phyloP scores from a whole-genome alignment of 1,284 basidiomycete species.

The Leccinum pachyderme region DNA sequence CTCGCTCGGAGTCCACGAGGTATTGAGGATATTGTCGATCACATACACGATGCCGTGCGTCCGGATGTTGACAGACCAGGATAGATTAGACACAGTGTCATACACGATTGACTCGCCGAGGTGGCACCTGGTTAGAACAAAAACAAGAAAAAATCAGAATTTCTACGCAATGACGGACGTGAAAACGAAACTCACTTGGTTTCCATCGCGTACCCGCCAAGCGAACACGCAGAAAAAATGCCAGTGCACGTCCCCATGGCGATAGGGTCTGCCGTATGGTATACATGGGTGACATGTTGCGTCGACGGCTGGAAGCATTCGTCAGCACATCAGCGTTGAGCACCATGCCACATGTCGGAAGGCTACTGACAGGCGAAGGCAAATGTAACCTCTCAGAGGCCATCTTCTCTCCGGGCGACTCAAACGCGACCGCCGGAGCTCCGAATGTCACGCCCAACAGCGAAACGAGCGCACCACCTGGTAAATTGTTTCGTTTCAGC shows the following conservation, averaged over 20 bases:
- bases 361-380: constrained; percentile 63
- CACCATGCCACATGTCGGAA: not conserved
- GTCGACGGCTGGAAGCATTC: constrained; percentile 53
- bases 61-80: constrained; percentile 82
- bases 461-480: constrained; percentile 83
- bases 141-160: not conserved
- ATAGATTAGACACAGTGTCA: constrained; percentile 83
- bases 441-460: constrained; percentile 91
- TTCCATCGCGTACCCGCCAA: constrained; percentile 80
- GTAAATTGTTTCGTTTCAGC: constrained; percentile 2
- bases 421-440: constrained; percentile 86
- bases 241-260: constrained; percentile 84
- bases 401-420: constrained; percentile 88
- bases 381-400: constrained; percentile 87
- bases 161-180: constrained; percentile 1
- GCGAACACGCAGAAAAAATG: constrained; percentile 65
- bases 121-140: constrained; percentile 60
- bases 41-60: constrained; percentile 83
- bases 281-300: constrained; percentile 79
- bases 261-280: constrained; percentile 86
- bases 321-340: constrained; percentile 8
- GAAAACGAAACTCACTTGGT: constrained; percentile 44
- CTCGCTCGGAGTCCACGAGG: constrained; percentile 71
- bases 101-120: constrained; percentile 84
- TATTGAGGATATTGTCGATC: constrained; percentile 72